phyloP scores from a whole-genome alignment of 2,329 filamentous ascomycete species.

The Microdochium nivale region DNA sequence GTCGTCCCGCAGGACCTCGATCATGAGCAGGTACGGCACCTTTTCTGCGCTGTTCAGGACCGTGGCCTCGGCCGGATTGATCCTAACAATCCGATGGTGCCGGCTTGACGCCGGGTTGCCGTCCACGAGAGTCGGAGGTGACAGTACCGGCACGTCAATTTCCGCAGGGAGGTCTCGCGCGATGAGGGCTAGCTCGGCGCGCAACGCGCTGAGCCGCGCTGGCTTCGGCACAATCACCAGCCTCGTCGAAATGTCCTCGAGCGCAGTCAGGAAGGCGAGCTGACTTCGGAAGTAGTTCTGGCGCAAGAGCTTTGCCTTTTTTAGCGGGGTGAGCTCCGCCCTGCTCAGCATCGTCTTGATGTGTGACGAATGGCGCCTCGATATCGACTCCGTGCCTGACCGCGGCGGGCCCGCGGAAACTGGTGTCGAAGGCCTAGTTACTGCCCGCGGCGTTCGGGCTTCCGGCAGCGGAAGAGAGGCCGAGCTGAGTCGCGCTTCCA shows the following conservation, averaged over 20 bases:
- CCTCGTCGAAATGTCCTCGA: constrained; percentile 80
- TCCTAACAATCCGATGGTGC: constrained; percentile 73
- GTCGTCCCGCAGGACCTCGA: constrained; percentile 73
- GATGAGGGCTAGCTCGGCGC: constrained; percentile 73
- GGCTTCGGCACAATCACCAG: constrained; percentile 74
- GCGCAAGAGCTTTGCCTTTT: constrained; percentile 64
- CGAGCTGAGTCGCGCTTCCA: constrained; percentile 58
- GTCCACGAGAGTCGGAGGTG: constrained; percentile 64
- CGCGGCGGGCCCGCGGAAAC: constrained; percentile 44
- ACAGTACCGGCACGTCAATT: constrained; percentile 76
- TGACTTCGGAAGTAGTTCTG: constrained; percentile 80
- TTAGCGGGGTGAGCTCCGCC: constrained; percentile 51
- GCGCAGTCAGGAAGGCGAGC: constrained; percentile 70
- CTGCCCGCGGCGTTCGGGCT: constrained; percentile 40
- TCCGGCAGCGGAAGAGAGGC: constrained; percentile 60
- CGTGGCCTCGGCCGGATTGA: constrained; percentile 77
- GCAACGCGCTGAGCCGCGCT: constrained; percentile 69
- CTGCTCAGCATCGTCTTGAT: constrained; percentile 47
- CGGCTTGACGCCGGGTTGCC: constrained; percentile 66
- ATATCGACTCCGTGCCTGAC: constrained; percentile 34
- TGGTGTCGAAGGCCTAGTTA: constrained; percentile 48
- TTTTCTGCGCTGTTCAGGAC: constrained; percentile 82
- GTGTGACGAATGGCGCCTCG: constrained; percentile 53
- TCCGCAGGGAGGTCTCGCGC: constrained; percentile 75
- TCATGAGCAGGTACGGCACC: constrained; percentile 77